These are phyloP conservation scores for Craterostigma plantagineum DNA, from an alignment of 257 asterid species.

Conservation along the genomic window DNA sequence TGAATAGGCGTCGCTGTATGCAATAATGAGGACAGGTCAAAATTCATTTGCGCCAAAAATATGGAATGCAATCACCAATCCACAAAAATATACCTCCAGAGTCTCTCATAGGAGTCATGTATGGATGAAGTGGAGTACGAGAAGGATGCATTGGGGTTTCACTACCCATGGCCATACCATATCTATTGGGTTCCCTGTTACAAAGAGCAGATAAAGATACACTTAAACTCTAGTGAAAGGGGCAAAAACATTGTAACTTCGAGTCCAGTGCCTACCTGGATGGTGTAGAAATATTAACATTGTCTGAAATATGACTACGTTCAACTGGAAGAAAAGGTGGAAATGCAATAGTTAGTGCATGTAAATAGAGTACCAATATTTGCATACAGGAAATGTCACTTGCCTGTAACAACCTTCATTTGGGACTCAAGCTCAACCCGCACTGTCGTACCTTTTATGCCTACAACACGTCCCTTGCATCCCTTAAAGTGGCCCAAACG, in stretches of 20 bases:
- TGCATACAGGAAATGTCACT: slow-evolving; percentile 12
- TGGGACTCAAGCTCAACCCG: slow-evolving; percentile 91
- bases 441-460: slow-evolving; percentile 59
- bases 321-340: slow-evolving; percentile 44
- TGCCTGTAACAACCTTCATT: slow-evolving; percentile 88
- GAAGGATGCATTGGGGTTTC: slow-evolving; percentile 97
- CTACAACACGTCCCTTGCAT: slow-evolving; percentile 85
- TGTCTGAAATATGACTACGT: slow-evolving; percentile 56
- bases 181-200: slow-evolving; percentile 63
- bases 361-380: not conserved
- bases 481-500: slow-evolving; percentile 82
- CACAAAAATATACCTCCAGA: slow-evolving; percentile 40
- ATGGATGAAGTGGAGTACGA: slow-evolving; percentile 89
- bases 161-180: slow-evolving; percentile 75
- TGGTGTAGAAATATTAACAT: slow-evolving; percentile 54
- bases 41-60: not conserved
- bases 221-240: slow-evolving; percentile 2
- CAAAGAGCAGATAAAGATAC: slow-evolving; percentile 9
- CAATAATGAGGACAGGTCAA: slow-evolving; percentile 5
- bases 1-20: slow-evolving; percentile 69
- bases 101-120: slow-evolving; percentile 96
- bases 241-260: not conserved
- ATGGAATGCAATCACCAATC: not conserved
- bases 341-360: not conserved
- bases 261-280: slow-evolving; percentile 24